phyloP scores from a whole-genome alignment of 176 grass and related monocot species.

The Musa troglodytarum region DNA sequence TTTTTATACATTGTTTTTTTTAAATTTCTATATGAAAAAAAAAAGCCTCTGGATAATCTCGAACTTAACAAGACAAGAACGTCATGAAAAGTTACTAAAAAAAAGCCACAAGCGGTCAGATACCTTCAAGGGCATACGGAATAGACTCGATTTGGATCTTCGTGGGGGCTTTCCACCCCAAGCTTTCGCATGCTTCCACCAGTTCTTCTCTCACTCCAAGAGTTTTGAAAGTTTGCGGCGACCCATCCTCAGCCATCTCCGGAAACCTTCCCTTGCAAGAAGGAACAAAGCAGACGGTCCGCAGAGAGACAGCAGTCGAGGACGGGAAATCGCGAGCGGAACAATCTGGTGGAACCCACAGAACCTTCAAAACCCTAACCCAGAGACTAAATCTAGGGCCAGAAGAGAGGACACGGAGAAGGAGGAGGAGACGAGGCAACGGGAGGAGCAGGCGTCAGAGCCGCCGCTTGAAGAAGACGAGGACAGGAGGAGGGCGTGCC shows the following conservation, averaged over 20 bases:
- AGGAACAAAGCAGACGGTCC: background rate
- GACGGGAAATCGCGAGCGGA: no score
- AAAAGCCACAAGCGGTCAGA: background rate
- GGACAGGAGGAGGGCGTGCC: no score
- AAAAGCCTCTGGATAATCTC: no score
- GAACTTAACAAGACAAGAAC: no score
- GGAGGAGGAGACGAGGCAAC: no score
- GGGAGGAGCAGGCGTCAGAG: no score
- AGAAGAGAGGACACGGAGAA: no score
- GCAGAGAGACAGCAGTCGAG: background rate
- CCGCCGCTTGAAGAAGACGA: no score
- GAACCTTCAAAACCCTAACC: no score
- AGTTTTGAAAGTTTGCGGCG: slow-evolving; percentile 33
- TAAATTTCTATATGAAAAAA: background rate
- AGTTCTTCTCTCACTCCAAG: slow-evolving; percentile 46
- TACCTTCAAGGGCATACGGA: slow-evolving; percentile 49
- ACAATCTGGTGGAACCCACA: no score
- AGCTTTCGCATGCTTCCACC: slow-evolving; percentile 45
- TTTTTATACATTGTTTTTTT: background rate
- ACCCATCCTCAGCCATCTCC: background rate
- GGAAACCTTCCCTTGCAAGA: background rate
- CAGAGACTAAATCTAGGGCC: no score
- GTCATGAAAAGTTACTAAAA: background rate
- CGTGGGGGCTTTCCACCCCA: slow-evolving; percentile 43
- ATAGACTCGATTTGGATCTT: slow-evolving; percentile 53